Percentiles rank a stretch among this genome's conserved stretches.
These are phyloP conservation scores for Diversispora epigaea DNA, from an alignment of 192 early-diverging fungal genomes.

Conservation along the genomic window DNA sequence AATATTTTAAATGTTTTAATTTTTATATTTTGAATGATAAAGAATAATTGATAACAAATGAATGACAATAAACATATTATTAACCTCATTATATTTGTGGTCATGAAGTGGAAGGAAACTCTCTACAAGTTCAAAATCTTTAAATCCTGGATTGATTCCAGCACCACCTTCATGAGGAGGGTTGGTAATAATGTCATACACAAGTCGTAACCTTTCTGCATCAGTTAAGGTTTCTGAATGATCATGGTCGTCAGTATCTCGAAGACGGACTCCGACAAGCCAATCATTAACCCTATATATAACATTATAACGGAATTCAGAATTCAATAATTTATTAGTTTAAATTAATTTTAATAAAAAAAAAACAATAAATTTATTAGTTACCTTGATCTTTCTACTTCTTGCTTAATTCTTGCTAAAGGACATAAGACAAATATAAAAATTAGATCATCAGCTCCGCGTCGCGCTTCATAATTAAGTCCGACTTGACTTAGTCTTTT, in stretches of 20 bases:
- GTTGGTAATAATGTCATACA: constrained; percentile 63
- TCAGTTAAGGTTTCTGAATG: constrained; percentile 37
- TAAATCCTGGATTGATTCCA: constrained; percentile 50
- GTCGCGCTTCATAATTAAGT: constrained; percentile 62
- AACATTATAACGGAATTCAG: background rate
- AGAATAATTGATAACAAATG: background rate
- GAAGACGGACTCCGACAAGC: constrained; percentile 60
- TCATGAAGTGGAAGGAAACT: constrained; percentile 82
- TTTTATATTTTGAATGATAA: background rate
- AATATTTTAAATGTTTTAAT: no score
- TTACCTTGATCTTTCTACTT: constrained; percentile 47
- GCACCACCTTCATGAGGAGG: constrained; percentile 61
- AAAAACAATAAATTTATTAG: background rate
- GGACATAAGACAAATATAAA: constrained; percentile 70
- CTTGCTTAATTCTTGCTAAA: constrained; percentile 50
- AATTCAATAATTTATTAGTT: background rate
- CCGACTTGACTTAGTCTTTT: constrained; percentile 56
- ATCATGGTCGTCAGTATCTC: constrained; percentile 33
- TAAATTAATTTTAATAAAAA: background rate
- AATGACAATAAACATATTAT: background rate
- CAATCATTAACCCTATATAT: constrained; percentile 68
- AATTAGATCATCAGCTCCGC: constrained; percentile 52
- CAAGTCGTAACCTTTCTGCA: constrained; percentile 59
- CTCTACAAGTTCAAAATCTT: constrained; percentile 55
- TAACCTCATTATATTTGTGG: constrained; percentile 70